Base-by-base conservation (phyloP, 495 filamentous ascomycete genomes). In the Cercophora sp. region DNA sequence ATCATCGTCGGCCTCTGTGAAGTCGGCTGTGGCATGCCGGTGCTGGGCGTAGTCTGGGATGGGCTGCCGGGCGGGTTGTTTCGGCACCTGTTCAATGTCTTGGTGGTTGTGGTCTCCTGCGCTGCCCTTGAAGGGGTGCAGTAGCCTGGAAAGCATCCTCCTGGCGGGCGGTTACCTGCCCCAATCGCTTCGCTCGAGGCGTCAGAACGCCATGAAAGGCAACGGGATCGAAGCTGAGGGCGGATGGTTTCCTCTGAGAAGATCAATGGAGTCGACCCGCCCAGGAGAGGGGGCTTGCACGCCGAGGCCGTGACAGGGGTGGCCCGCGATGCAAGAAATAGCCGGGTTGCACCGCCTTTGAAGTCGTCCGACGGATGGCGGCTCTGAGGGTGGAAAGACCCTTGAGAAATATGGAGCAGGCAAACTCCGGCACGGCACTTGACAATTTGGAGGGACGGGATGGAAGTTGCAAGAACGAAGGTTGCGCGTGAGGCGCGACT, bases 21-120 rank as follows among this genome's bases (percentile, higher is more conserved):
- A 82, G 55, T 82, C 79, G 36, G 78, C 79, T n/a, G 75, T 77
- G 34, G 78, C 76, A 61, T 77, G 75, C 50, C 69, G 75, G 47
- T 68, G 67, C 10, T 61, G 65, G 24, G 50, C 61, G 55, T 74
- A 70, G 25, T 69, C 62, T 52, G 55, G 64, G 41, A 59, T 55
- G 32, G 60, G 60, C 41, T 70, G 61, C 37, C 61, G 63, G 36
- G 64, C 64, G 9, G 65, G 67, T 5, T 67, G 62, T 5, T 19
- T 20, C 25, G 26, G 36, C 23, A 67, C 61, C 9, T 61, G 62
- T 31, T 68, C 61, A 16, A 56, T 67, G 39, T 65, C 60, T 27
- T 61, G 48, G 46, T 52, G 54, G 41, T 48, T 49, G 15, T 59
- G 45, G 34, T 34, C 50, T 19, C 56, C 51, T 46, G 35, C 53